Conservation (phyloP, 306 rosid genomes). For the Glycine soja region DNA sequence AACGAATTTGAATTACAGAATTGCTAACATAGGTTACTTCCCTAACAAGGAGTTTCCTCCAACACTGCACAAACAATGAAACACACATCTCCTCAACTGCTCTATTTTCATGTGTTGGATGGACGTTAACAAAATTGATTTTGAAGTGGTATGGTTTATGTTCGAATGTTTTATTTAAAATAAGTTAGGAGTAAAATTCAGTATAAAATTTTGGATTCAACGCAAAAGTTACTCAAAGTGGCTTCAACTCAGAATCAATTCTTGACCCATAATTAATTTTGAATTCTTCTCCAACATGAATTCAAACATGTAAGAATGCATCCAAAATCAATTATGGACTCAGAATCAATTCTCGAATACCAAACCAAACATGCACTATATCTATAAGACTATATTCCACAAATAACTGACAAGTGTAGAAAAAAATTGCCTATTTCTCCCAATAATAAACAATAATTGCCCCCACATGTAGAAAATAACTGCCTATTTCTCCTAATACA, state of each 20-base stretch:
- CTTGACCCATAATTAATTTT: no score
- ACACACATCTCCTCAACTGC: neutral
- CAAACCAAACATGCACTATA: no score
- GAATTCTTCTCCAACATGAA: neutral
- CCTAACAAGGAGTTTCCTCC: neutral
- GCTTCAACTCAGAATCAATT: no score
- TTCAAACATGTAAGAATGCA: no score
- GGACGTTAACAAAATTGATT: no score
- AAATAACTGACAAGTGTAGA: neutral
- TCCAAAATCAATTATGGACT: no score
- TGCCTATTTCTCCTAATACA: neutral
- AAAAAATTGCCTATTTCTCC: neutral
- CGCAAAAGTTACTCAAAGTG: no score
- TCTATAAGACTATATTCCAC: neutral
- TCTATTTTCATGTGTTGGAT: neutral
- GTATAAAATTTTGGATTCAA: no score
- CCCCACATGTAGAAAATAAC: neutral
- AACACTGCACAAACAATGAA: neutral
- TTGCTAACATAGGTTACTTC: neutral
- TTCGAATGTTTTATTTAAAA: no score
- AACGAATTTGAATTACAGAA: neutral
- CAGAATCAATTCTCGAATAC: no score
- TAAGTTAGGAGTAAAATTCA: no score
- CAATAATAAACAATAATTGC: neutral
- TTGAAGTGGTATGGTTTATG: no score